phyloP scores from a whole-genome alignment of 805 yeast genomes.

The Schwanniomyces occidentalis region DNA sequence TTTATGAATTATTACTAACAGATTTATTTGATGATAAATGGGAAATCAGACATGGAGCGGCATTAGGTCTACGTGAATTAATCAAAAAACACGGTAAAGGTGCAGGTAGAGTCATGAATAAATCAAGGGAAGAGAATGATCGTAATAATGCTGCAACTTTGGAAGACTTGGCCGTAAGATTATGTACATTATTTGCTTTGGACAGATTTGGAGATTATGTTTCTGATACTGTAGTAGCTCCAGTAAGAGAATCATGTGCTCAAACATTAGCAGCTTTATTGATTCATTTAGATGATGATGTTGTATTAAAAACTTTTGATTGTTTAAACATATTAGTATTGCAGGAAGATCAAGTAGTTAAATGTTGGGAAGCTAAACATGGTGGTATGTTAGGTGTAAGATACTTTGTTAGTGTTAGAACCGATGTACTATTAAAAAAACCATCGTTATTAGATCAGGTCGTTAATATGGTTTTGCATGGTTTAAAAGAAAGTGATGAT shows the following conservation, averaged over 20 bases:
- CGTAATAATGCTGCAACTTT: slow-evolving; percentile 63
- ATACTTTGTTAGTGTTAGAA: slow-evolving; percentile 86
- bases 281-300: slow-evolving; percentile 63
- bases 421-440: slow-evolving; percentile 66
- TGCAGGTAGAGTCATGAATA: slow-evolving; percentile 78
- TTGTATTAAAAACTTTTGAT: slow-evolving; percentile 61
- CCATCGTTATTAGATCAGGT: slow-evolving; percentile 66
- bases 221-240: slow-evolving; percentile 96
- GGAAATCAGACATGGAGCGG: slow-evolving; percentile 97
- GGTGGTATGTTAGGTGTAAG: slow-evolving; percentile 95
- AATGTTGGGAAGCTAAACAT: slow-evolving; percentile 95
- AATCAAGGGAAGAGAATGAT: slow-evolving; percentile 61
- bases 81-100: slow-evolving; percentile 78
- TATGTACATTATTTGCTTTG: slow-evolving; percentile 83
- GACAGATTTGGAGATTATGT: slow-evolving; percentile 97
- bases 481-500: slow-evolving; percentile 75
- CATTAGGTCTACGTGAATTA: slow-evolving; percentile 87
- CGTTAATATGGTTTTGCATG: slow-evolving; percentile 82
- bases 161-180: slow-evolving; percentile 84
- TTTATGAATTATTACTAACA: slow-evolving; percentile 74
- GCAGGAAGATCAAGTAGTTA: slow-evolving; percentile 53
- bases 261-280: slow-evolving; percentile 90
- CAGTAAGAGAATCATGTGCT: slow-evolving; percentile 95
- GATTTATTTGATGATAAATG: slow-evolving; percentile 84
- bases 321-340: slow-evolving; percentile 68